A percentile compares a stretch with the other conserved stretches of the same genome.
These are phyloP conservation scores for Erodium trifolium DNA, from an alignment of 441 rosid species.

Conservation along the genomic window DNA sequence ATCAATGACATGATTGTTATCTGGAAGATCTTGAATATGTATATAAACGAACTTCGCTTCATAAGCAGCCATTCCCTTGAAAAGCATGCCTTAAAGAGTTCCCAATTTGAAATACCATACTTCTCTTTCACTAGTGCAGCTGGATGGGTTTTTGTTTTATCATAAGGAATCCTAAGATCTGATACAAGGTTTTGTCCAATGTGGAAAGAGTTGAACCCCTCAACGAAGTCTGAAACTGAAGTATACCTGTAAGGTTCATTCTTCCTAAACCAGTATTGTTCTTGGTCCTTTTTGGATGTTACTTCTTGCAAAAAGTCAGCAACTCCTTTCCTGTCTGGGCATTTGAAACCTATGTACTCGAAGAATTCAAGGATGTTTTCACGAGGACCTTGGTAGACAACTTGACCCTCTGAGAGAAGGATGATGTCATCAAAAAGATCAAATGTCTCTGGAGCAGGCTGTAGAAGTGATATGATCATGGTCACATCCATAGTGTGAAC, in stretches of 20 bases:
- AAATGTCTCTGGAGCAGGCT: conserved; percentile 91
- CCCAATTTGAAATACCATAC: conserved; percentile 53
- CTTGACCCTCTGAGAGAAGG: conserved; percentile 64
- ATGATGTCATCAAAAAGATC: conserved; percentile 77
- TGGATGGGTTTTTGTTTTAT: conserved; percentile 43
- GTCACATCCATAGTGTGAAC: conserved; percentile 76
- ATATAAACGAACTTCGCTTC: conserved; percentile 55
- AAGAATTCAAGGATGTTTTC: conserved; percentile 60
- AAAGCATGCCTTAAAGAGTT: conserved; percentile 59
- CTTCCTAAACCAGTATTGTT: conserved; percentile 48
- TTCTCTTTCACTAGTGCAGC: conserved; percentile 52
- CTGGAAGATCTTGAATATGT: conserved; percentile 53
- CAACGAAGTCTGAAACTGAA: conserved; percentile 37
- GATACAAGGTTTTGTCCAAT: conserved; percentile 33
- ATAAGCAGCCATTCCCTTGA: conserved; percentile 55
- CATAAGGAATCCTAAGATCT: conserved; percentile 45
- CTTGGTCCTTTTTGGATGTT: conserved; percentile 49
- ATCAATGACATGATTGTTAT: conserved; percentile 46
- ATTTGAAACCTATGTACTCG: conserved; percentile 60
- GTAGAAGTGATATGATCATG: conserved; percentile 67
- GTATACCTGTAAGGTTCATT: conserved; percentile 37
- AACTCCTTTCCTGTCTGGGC: conserved; percentile 83
- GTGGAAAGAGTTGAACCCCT: conserved; percentile 37
- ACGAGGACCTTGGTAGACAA: conserved; percentile 81
- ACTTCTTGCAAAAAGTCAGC: conserved; percentile 98